Percentiles rank a stretch among this genome's conserved stretches.
Evolutionary conservation across 768 basidiomycete genomes (phyloP).

Genomic region (Tulasnella sp.): DNA sequence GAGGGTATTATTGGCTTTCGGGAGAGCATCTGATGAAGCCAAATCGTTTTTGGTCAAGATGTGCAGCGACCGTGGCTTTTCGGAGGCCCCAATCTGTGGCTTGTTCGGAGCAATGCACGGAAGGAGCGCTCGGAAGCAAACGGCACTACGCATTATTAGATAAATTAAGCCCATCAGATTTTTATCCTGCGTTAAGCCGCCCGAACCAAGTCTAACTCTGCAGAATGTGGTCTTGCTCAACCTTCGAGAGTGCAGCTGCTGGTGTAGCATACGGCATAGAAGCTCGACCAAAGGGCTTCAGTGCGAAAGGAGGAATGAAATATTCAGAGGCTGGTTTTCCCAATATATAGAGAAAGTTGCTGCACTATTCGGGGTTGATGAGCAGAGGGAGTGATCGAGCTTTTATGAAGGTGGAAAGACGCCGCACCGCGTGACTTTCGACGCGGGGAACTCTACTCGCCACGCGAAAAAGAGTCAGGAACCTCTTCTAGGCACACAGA

Average conservation of each 20-base stretch:
- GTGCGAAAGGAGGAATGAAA: too few relatives aligned
- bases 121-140: neutral
- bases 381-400: neutral
- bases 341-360: neutral
- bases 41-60: neutral
- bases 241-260: neutral
- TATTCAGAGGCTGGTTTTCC: neutral
- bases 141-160: neutral
- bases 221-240: too few relatives aligned
- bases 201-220: neutral
- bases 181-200: neutral
- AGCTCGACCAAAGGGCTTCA: neutral
- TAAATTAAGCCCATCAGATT: neutral
- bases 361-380: too few relatives aligned
- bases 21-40: neutral
- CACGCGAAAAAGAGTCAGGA: conserved; percentile 6
- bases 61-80: neutral
- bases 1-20: neutral
- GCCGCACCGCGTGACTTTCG: neutral
- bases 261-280: neutral
- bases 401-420: neutral
- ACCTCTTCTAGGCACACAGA: neutral
- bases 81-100: neutral
- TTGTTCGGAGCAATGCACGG: neutral
- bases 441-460: neutral